Evolutionary conservation across 2,329 filamentous ascomycete species (phyloP), one percentile per base, ranked within the genome.

Genomic region (Didymella arachidicola): DNA sequence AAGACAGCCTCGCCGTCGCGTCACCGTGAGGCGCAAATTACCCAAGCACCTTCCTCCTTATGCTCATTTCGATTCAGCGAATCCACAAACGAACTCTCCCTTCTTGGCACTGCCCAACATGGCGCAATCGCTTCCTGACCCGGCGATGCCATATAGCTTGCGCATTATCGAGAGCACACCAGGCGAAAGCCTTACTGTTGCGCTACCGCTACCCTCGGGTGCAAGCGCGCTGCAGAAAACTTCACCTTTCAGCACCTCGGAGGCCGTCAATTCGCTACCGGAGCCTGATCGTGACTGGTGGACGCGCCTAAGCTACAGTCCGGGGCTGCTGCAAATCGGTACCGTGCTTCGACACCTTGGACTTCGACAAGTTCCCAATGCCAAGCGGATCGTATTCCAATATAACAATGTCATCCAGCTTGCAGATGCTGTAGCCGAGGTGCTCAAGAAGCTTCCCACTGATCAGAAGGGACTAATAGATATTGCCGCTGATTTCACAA

Each of bases 341-440:
- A 43, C 29, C 8, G 36, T 58, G 19, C 18, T 58, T 12, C 50
- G 38, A 27, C 18, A 30, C 14, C 49, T 58, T n/a, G 56, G 56
- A 12, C 49, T 58, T 5, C 45, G 44, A 32, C 56, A 58, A n/a
- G 41, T 43, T n/a, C 16, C 25, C 25, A 58, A 58, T n/a, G 25
- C 4, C 18, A 51, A 49, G 25, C 45, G 22, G n/a, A 26, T 42
- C 26, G 10, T 26, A 4, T 58, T 58, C 19, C 8, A 45, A 12
- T 22, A 25, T 26, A 18, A 45, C 6, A 27, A 27, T 19, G 38
- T 48, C 4, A 36, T 42, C 11, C n/a, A 45, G 32, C 50, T 58
- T 49, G 38, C 56, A 27, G 41, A 50, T 11, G 56, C 56, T 4
- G 42, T 53, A 18, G 32, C 29, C 11, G 44, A 44, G 12, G 49